Conservation (phyloP, 164 flowering plant species). For the Vitis amurensis region DNA sequence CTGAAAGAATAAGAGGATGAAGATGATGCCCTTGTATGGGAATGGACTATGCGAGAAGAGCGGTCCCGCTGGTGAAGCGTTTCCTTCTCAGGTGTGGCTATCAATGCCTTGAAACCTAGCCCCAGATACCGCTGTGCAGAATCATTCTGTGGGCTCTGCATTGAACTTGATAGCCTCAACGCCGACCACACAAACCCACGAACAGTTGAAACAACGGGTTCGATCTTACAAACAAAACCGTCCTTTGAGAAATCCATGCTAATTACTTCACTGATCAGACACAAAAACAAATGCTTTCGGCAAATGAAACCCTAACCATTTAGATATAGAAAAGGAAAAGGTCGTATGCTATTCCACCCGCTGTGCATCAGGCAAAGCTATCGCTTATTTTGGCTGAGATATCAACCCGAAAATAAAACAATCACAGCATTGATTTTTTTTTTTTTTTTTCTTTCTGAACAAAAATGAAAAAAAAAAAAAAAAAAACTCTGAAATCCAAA, state of each 20-base stretch:
- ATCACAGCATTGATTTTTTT: too few species aligned
- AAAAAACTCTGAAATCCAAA: too few species aligned
- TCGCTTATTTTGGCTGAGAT: too few species aligned
- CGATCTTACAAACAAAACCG: constrained; percentile 1
- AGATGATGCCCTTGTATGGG: not conserved
- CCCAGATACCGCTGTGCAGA: not conserved
- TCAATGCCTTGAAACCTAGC: constrained; percentile 10
- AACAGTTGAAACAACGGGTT: constrained; percentile 7
- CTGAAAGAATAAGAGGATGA: not conserved
- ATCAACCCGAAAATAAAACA: too few species aligned
- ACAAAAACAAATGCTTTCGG: too few species aligned
- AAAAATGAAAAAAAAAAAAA: too few species aligned
- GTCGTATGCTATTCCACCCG: too few species aligned
- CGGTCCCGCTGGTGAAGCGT: not conserved
- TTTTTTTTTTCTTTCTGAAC: too few species aligned
- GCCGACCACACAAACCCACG: constrained; percentile 7
- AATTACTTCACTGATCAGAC: too few species aligned
- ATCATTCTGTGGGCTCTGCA: constrained; percentile 1
- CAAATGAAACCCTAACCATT: too few species aligned
- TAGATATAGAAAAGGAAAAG: too few species aligned
- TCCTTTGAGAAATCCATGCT: constrained; percentile 6
- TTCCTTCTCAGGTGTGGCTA: not conserved
- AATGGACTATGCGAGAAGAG: not conserved
- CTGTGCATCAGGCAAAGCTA: too few species aligned
- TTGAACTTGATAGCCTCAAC: not conserved